These are phyloP conservation scores for Stenogyne calaminthoides DNA, from an alignment of 305 asterid species.

Conservation along the genomic window DNA sequence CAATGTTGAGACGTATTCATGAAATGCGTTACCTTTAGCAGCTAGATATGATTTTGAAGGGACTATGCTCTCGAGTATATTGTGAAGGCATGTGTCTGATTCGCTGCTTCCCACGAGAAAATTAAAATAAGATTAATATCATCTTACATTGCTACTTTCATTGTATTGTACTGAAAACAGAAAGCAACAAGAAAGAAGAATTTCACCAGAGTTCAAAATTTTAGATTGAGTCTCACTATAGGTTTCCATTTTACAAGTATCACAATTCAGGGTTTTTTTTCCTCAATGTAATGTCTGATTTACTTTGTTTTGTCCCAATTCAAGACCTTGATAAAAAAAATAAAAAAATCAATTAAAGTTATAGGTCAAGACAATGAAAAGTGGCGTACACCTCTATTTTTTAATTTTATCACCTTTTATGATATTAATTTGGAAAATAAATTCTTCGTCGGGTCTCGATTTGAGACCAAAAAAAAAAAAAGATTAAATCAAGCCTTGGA, in stretches of 20 bases:
- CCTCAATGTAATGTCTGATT: neutral
- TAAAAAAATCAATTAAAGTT: too few species aligned
- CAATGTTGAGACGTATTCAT: slow-evolving; percentile 77
- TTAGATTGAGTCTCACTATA: too few species aligned
- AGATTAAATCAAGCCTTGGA: too few species aligned
- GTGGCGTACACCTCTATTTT: too few species aligned
- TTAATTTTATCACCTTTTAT: too few species aligned
- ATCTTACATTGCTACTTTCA: neutral
- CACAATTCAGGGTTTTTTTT: neutral
- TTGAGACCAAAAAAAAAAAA: neutral
- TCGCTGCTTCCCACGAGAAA: slow-evolving; percentile 45
- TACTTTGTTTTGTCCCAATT: too few species aligned
- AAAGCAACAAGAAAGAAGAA: neutral
- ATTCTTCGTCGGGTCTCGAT: too few species aligned
- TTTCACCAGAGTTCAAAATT: neutral
- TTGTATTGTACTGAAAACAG: neutral
- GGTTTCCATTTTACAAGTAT: too few species aligned
- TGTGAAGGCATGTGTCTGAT: slow-evolving; percentile 38
- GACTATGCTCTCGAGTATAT: slow-evolving; percentile 57
- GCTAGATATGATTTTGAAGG: slow-evolving; percentile 58
- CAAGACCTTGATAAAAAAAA: too few species aligned
- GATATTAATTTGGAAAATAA: too few species aligned
- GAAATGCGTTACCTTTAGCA: slow-evolving; percentile 63
- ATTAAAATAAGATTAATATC: slow-evolving; percentile 19
- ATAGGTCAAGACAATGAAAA: too few species aligned